phyloP scores from a whole-genome alignment of 805 yeast species.

The Saccharomycopsis fermentans region DNA sequence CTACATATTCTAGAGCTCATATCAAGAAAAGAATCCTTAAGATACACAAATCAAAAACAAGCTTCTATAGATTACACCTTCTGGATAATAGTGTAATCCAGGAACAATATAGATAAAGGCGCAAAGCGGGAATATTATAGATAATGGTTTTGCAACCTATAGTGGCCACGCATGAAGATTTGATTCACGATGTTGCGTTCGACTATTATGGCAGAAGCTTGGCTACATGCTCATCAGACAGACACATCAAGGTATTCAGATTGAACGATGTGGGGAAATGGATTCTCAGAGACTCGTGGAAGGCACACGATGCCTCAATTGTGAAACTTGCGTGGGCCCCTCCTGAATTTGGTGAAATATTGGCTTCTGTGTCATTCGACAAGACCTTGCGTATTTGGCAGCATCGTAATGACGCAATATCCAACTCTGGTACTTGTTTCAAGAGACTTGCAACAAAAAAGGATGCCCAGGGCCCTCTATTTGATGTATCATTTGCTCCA shows the following conservation, averaged over 20 bases:
- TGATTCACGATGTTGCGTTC: slow-evolving; percentile 81
- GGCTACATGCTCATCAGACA: slow-evolving; percentile 94
- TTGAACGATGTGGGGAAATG: slow-evolving; percentile 56
- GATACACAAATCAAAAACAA: too few relatives aligned
- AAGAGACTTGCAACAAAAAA: slow-evolving; percentile 61
- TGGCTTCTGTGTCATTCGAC: slow-evolving; percentile 86
- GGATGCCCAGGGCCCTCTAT: slow-evolving; percentile 81
- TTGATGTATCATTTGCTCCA: slow-evolving; percentile 86
- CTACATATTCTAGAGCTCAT: too few relatives aligned
- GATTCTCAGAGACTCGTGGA: slow-evolving; percentile 84
- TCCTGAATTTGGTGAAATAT: slow-evolving; percentile 82
- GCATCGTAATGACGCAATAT: slow-evolving; percentile 69
- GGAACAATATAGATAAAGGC: too few relatives aligned
- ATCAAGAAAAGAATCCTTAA: too few relatives aligned
- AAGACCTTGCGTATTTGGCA: slow-evolving; percentile 86
- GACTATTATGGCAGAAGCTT: slow-evolving; percentile 88
- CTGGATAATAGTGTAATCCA: too few relatives aligned
- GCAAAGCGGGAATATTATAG: not conserved
- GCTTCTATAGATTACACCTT: too few relatives aligned
- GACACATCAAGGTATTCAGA: slow-evolving; percentile 73
- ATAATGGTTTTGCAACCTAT: slow-evolving; percentile 49
- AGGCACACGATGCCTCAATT: slow-evolving; percentile 86
- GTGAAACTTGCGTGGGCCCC: slow-evolving; percentile 85
- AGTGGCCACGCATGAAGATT: slow-evolving; percentile 85
- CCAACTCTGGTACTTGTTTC: slow-evolving; percentile 81